Base-by-base conservation (phyloP, 306 rosid genomes). In the Crotalaria pallida region DNA sequence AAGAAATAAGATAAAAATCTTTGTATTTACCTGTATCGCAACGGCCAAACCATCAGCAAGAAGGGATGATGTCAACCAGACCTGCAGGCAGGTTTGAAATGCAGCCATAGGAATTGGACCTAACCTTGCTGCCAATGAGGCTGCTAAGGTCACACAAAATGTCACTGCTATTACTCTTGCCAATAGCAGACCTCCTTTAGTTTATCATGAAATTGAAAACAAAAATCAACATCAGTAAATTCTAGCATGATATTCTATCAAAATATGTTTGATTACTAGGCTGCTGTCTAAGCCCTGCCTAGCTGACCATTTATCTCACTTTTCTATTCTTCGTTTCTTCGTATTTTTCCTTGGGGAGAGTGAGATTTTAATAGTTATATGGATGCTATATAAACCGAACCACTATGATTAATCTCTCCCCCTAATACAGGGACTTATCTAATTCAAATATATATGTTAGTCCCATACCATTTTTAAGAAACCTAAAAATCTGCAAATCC, bases 71-170 rank as follows among this genome's bases (percentile, higher is more conserved):
- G 97, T 91, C 27, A 94, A 63, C 99, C 99, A 94, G 27, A 94
- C 92, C 51, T 94, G 99, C 3, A 91, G 81, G 81, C 96, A 89
- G 31, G 92, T 87, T 74, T 94, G 99, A 73, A 94, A 94, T 29
- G 97, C 99, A 67, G 99, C 99, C 99, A 94, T 91, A 0, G 89
- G 92, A 51, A 77, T 81, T 15, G 98, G 49, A 3, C 98, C 98
- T 7, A 88, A 68, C 78, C 96, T 80, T 47, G 97, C 94, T 0
- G 99, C 97, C 73, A 91, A 56, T 21, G 99, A 88, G 21, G 99
- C 97, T 15, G 99, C 87, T 47, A 94, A 80, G 17, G 99, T 94
- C 58, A 91, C 97, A 49, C 97, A 91, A 76, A 91, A 94, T 65
- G 99, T 94, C 68, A 94, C 97, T 7, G 99, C 99, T 60, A 94